Conservation (phyloP, 768 basidiomycete species). For the Lyophyllum shimeji region DNA sequence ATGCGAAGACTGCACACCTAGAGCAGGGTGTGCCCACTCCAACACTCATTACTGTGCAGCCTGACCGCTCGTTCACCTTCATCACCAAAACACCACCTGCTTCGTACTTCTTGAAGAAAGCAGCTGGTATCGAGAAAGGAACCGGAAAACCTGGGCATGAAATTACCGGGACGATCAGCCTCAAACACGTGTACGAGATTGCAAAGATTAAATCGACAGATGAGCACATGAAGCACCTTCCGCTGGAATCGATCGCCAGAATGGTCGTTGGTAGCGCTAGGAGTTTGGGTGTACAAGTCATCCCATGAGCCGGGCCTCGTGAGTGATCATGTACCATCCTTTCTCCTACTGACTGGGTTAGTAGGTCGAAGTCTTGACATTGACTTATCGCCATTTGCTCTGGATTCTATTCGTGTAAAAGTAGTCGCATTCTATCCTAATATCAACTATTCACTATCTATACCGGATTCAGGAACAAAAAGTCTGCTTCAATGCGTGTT, state of each 20-base stretch:
- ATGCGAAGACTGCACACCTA: constrained; percentile 91
- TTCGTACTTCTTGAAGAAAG: constrained; percentile 87
- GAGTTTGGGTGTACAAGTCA: constrained; percentile 87
- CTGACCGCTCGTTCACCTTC: constrained; percentile 95
- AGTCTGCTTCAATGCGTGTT: constrained; percentile 8
- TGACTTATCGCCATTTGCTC: constrained; percentile 7
- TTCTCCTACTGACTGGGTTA: constrained; percentile 8
- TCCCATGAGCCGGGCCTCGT: constrained; percentile 56
- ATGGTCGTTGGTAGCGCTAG: constrained; percentile 87
- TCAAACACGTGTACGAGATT: constrained; percentile 99
- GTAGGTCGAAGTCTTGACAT: constrained; percentile 8
- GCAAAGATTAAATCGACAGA: constrained; percentile 95
- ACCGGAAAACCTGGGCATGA: constrained; percentile 81
- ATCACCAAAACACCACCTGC: constrained; percentile 89
- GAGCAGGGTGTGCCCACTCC: constrained; percentile 85
- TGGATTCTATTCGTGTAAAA: constrained; percentile 18
- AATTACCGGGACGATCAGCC: constrained; percentile 74
- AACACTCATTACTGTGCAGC: constrained; percentile 89
- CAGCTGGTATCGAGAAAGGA: constrained; percentile 88
- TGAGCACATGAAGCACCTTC: constrained; percentile 83
- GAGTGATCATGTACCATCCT: constrained; percentile 18
- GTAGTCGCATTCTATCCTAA: constrained; percentile 17
- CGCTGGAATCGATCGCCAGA: constrained; percentile 84
- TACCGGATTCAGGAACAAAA: constrained; percentile 12
- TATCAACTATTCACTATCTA: constrained; percentile 11